phyloP scores from a whole-genome alignment of 163 green algal genomes.

The Volvox carteri region DNA sequence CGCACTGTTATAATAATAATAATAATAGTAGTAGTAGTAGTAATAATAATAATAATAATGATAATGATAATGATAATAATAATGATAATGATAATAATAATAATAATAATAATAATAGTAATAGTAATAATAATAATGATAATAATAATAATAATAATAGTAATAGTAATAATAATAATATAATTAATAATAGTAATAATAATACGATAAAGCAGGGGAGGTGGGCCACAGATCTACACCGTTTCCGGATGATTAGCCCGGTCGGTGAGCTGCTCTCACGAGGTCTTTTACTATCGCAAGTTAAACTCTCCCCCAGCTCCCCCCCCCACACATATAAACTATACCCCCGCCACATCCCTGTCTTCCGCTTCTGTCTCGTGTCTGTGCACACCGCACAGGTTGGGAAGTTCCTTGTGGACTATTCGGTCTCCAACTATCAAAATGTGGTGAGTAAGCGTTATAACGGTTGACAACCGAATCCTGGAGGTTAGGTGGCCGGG shows the following conservation, averaged over 20 bases:
- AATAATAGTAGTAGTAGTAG: not conserved
- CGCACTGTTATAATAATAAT: constrained; percentile 5
- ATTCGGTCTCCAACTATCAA: constrained; percentile 32
- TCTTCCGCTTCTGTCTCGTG: not conserved
- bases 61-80: constrained; percentile 1
- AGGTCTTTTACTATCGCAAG: too few species aligned
- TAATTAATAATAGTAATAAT: not conserved
- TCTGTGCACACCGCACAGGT: constrained; percentile 6
- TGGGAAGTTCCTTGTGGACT: constrained; percentile 52
- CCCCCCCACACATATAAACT: too few species aligned
- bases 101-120: constrained; percentile 6
- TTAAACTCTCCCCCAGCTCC: too few species aligned
- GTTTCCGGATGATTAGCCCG: too few species aligned
- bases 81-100: constrained; percentile 1
- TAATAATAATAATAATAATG: constrained; percentile 6
- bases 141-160: constrained; percentile 6
- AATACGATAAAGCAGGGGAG: not conserved
- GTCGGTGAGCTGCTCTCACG: too few species aligned
- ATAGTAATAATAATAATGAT: constrained; percentile 1
- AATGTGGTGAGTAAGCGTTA: constrained; percentile 5
- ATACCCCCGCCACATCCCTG: too few species aligned
- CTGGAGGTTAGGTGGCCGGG: too few species aligned
- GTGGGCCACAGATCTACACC: too few species aligned
- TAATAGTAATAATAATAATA: constrained; percentile 6
- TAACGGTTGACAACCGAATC: too few species aligned